These are phyloP conservation scores for Boeremia lycopersici DNA, from an alignment of 2,329 filamentous ascomycete genomes.

Conservation along the genomic window DNA sequence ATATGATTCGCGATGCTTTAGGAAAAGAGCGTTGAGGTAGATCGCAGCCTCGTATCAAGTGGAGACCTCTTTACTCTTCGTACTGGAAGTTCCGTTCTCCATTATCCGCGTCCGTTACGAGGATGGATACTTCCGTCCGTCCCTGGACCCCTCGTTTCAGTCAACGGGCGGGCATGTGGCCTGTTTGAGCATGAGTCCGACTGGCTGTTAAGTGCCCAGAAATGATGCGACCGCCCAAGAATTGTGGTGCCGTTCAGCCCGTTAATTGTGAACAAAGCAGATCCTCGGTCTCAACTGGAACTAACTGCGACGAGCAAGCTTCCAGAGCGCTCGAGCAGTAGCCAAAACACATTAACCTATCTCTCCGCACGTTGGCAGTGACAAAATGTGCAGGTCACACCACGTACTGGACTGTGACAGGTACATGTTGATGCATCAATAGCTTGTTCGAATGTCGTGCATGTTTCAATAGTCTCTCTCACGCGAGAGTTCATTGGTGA, in stretches of 20 bases:
- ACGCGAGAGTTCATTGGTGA: conserved; percentile 5
- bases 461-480: conserved; percentile 16
- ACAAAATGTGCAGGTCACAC: conserved; percentile 7
- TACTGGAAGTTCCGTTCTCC: conserved; percentile 10
- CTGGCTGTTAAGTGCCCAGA: background rate
- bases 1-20: background rate
- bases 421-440: conserved; percentile 25
- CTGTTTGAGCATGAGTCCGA: background rate
- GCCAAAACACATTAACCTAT: background rate
- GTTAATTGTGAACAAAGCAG: background rate
- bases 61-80: conserved; percentile 3
- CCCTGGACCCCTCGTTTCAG: conserved; percentile 8
- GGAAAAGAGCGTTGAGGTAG: conserved; percentile 6
- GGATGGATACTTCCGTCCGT: conserved; percentile 7
- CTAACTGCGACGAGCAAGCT: conserved; percentile 6
- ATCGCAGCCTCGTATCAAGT: conserved; percentile 11
- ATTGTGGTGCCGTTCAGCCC: conserved; percentile 5
- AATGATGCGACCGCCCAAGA: conserved; percentile 5
- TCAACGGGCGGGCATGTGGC: conserved; percentile 10
- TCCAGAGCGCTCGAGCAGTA: conserved; percentile 2
- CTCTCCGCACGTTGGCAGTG: conserved; percentile 2
- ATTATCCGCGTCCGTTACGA: background rate
- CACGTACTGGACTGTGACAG: conserved; percentile 21
- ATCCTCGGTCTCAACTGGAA: background rate
- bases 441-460: conserved; percentile 24